Conservation (phyloP, 176 grass and related monocot species). For the Zoysia japonica region DNA sequence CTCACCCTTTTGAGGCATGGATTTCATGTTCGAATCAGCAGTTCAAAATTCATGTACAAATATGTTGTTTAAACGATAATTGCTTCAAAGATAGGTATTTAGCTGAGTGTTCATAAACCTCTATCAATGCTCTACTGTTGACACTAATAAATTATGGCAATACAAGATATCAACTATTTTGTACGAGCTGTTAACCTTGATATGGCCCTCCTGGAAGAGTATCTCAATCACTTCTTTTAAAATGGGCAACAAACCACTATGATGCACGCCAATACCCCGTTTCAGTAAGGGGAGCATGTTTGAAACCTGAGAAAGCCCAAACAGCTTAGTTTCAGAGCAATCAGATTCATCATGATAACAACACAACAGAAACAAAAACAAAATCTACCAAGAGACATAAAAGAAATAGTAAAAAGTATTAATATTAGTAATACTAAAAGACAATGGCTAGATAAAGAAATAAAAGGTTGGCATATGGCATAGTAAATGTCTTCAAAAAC, state of each 20-base stretch:
- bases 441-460: neutral
- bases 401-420: neutral
- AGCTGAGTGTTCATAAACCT: slow-evolving; percentile 7
- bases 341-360: neutral
- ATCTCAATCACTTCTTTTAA: slow-evolving; percentile 99
- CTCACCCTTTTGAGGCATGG: neutral
- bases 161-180: neutral
- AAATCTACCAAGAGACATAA: neutral
- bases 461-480: neutral
- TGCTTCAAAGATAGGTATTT: neutral
- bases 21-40: slow-evolving; percentile 18
- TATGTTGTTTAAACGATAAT: neutral
- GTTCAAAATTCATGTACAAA: neutral
- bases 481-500: slow-evolving; percentile 3
- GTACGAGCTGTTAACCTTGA: slow-evolving; percentile 61
- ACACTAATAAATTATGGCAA: slow-evolving; percentile 3
- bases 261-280: slow-evolving; percentile 88
- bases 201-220: slow-evolving; percentile 94
- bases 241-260: slow-evolving; percentile 93
- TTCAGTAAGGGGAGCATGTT: slow-evolving; percentile 95
- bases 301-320: slow-evolving; percentile 50
- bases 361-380: neutral
- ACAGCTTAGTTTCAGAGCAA: slow-evolving; percentile 2
- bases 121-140: neutral
- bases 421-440: neutral